Base-by-base conservation (phyloP, 2,329 filamentous ascomycete genomes). In the Trichophyton benhamiae region DNA sequence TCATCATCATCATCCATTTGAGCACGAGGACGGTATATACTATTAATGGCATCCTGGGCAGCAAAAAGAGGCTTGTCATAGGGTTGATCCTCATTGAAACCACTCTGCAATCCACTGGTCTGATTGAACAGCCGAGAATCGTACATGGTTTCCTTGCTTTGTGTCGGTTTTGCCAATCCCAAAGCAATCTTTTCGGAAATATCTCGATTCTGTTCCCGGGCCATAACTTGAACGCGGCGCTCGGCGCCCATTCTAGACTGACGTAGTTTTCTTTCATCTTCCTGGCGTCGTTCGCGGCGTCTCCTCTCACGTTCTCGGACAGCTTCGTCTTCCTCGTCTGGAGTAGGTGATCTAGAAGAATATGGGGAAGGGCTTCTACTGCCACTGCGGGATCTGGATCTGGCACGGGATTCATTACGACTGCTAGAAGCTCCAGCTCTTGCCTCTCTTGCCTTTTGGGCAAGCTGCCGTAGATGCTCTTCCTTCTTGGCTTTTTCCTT, bases 1-100 rank as follows among this genome's bases (percentile, higher is more conserved):
- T 90, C 89, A 17, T 89, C 87, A 15, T 85, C 89, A 58, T 86
- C 87, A 69, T 87, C 83, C 61, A 87, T 85, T 49, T 81, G 80
- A 25, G 87, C 83, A 22, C 83, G 83, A 1, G 92, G 90, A 38
- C 91, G 83, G 75, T 99, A 99, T 67, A 99, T 97, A 72, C 87
- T 92, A 76, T 84, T 94, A 68, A 96, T 90, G 7, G 90, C 92
- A 71, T 97, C 92, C 72, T 96, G 91, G 13, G 94, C 92, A 0
- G 91, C 91, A 72, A 99, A 99, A 6, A 99, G 79, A 20, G 94
- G 94, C 76, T 97, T 97, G 74, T 97, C 94, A 77, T 97, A 99
- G 0, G 87, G 85, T 71, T 99, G 94, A 73, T 99, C 94, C 74
- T 99, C 94, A 74, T 99, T 99, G 81, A 96, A 91, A 0, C 92